These are phyloP conservation scores for Aspergillus unguis DNA, from an alignment of 2,329 filamentous ascomycete species.

Conservation along the genomic window DNA sequence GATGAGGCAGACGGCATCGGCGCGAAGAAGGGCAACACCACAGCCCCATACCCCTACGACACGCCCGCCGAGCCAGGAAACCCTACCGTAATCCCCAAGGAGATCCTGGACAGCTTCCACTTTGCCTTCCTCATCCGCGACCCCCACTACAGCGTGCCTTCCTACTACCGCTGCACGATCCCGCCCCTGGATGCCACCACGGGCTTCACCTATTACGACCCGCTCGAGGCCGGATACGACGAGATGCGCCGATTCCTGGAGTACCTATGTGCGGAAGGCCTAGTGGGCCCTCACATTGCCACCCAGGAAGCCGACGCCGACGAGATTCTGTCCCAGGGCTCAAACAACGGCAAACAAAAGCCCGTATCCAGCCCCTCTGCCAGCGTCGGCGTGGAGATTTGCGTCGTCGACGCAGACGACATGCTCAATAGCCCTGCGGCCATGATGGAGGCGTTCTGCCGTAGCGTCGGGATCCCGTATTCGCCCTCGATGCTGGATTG, in stretches of 20 bases:
- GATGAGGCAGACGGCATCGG: neutral
- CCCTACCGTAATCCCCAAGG: conserved; percentile 77
- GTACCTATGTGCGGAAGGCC: conserved; percentile 65
- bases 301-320: conserved; percentile 36
- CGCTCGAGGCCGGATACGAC: conserved; percentile 82
- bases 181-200: conserved; percentile 80
- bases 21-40: conserved; percentile 3
- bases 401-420: conserved; percentile 90
- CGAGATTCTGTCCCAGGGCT: conserved; percentile 20
- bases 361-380: conserved; percentile 17
- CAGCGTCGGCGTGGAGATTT: conserved; percentile 58
- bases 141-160: conserved; percentile 85
- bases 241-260: conserved; percentile 87
- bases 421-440: conserved; percentile 78
- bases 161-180: conserved; percentile 90
- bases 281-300: conserved; percentile 67
- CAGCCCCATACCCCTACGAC: conserved; percentile 54
- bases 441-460: conserved; percentile 76
- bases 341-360: conserved; percentile 13
- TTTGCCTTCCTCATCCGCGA: conserved; percentile 97
- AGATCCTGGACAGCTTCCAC: conserved; percentile 75
- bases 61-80: conserved; percentile 65
- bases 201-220: conserved; percentile 82
- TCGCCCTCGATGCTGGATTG: conserved; percentile 76
- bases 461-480: conserved; percentile 74